Evolutionary conservation across 345 rosid genomes (phyloP), one percentile per base, ranked within the genome.

Genomic region (Dipteronia sinensis): DNA sequence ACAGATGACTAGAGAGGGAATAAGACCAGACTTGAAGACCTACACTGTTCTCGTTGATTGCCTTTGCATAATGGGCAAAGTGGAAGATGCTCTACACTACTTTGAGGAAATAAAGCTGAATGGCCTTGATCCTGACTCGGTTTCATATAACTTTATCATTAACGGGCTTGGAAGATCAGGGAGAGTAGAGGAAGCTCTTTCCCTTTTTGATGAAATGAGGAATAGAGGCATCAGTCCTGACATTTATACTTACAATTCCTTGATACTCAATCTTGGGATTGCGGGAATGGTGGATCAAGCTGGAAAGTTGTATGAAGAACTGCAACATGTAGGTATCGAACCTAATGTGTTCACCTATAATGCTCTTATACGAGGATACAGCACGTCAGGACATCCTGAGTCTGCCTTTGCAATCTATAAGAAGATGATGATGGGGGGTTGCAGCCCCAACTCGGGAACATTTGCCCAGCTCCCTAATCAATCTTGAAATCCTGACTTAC

Each of bases 1-100:
- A 83, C 89, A 82, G 76, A 95, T 95, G 99, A 81, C 84, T 23
- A 85, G 82, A 81, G 91, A 88, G 81, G 97, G 99, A 70, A 81
- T 95, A 51, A 85, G 98, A 83, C 96, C 96, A n/a, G 97, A 95
- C 81, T 85, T 95, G 88, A 91, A 87, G 87, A 87, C 97, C n/a
- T 95, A 93, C 85, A 87, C 94, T 47, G 83, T 89, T 82, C 88
- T 95, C 61, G 91, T 95, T 7, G 92, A 89, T 82, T 88, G 92
- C 80, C 83, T 93, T 31, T 93, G 91, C 83, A 83, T 81, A 83
- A 88, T 47, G 0, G 93, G 92, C 74, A 90, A 88, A 84, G 92
- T 92, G 69, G 97, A 95, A 62, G 97, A 93, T 70, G 99, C 92
- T 19, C 40, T 91, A 62, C 76, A 64, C 72, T 91, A 92, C 81